Evolutionary conservation across 169 alveolate species (phyloP).

Genomic region (Plasmodium ovale): DNA sequence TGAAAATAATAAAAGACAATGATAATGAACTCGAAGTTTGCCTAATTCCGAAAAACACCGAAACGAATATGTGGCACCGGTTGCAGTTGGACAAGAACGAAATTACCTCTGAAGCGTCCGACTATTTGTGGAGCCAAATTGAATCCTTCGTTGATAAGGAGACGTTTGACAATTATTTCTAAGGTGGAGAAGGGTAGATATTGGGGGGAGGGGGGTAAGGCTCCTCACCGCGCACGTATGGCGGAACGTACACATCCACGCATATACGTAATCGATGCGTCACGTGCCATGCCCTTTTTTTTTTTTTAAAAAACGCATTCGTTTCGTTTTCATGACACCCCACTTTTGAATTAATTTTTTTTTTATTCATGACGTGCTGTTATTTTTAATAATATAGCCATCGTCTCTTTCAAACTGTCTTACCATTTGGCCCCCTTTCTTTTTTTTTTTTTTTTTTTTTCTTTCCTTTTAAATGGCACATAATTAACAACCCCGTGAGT

Average conservation of each 20-base stretch:
- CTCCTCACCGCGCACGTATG: not conserved
- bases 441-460: not conserved
- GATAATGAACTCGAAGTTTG: slow-evolving; percentile 58
- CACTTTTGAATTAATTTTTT: not conserved
- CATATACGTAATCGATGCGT: not conserved
- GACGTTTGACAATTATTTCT: slow-evolving; percentile 26
- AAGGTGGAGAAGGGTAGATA: too few relatives aligned
- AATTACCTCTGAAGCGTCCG: slow-evolving; percentile 58
- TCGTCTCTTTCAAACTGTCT: not conserved
- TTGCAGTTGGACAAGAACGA: slow-evolving; percentile 59
- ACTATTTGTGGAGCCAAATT: slow-evolving; percentile 68
- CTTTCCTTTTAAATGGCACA: not conserved
- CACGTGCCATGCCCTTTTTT: not conserved
- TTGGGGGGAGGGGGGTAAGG: too few relatives aligned
- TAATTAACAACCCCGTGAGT: not conserved
- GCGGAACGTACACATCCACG: not conserved
- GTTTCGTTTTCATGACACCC: not conserved
- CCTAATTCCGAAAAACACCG: slow-evolving; percentile 61
- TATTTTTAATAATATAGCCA: too few relatives aligned
- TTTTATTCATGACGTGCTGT: too few relatives aligned
- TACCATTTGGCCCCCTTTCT: not conserved
- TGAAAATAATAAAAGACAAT: slow-evolving; percentile 57
- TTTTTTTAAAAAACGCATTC: not conserved
- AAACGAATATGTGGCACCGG: slow-evolving; percentile 70
- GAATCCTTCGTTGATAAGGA: slow-evolving; percentile 70